Conservation (phyloP, 805 yeast species). For the Candida krabiensis region DNA sequence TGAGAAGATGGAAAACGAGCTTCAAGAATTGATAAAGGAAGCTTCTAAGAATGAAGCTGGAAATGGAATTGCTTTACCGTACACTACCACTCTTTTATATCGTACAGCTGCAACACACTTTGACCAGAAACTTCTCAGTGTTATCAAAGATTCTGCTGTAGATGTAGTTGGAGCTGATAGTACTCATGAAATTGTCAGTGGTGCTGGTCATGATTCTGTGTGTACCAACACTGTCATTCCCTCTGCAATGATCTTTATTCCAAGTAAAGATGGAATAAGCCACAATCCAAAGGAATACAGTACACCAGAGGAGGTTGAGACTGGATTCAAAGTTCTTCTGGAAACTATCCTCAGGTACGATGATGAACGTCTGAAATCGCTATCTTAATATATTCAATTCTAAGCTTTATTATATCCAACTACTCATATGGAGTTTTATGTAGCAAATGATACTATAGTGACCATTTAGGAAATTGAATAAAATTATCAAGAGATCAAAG, state of each 20-base stretch:
- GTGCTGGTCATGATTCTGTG: conserved; percentile 78
- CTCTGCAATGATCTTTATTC: conserved; percentile 74
- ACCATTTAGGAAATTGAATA: too few relatives aligned
- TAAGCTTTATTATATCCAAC: too few relatives aligned
- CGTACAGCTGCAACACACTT: conserved; percentile 59
- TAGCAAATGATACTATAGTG: too few relatives aligned
- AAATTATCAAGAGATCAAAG: too few relatives aligned
- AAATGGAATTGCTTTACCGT: conserved; percentile 41
- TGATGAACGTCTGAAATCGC: conserved; percentile 15
- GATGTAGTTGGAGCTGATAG: conserved; percentile 47
- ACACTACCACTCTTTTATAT: conserved; percentile 32
- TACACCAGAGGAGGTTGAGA: conserved; percentile 61
- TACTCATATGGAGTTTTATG: conserved; percentile 1
- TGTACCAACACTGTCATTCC: conserved; percentile 56
- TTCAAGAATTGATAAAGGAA: conserved; percentile 26
- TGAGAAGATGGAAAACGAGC: conserved; percentile 35
- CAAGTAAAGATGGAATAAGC: conserved; percentile 63
- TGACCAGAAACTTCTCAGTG: conserved; percentile 47
- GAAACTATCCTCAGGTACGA: conserved; percentile 42
- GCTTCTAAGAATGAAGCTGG: conserved; percentile 28
- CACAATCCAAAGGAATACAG: conserved; percentile 70
- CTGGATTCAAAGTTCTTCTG: conserved; percentile 57
- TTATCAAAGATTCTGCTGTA: conserved; percentile 53
- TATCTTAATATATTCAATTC: too few relatives aligned
- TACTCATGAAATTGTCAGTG: conserved; percentile 52